These are phyloP conservation scores for Sporothrix globosa DNA, from an alignment of 2,329 filamentous ascomycete species.

Conservation along the genomic window DNA sequence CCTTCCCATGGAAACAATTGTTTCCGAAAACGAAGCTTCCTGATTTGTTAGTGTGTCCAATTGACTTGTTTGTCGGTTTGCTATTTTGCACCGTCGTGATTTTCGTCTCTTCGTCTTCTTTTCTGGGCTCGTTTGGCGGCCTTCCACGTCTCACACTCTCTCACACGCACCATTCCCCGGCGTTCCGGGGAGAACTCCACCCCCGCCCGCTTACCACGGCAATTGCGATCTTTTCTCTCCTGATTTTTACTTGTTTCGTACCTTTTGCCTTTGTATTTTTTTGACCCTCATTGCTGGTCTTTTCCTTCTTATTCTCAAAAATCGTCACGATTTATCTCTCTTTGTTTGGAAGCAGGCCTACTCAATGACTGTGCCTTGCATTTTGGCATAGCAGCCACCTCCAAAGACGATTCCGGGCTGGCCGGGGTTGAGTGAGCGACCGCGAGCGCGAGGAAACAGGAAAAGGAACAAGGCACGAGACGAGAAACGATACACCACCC, in stretches of 20 bases:
- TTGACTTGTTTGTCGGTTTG: not conserved
- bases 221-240: constrained; percentile 16
- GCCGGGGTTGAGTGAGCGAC: constrained; percentile 25
- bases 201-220: constrained; percentile 24
- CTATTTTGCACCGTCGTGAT: not conserved
- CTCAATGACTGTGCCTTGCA: constrained; percentile 6
- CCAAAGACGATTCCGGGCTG: constrained; percentile 15
- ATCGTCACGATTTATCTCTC: not conserved
- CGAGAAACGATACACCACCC: not conserved
- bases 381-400: constrained; percentile 17
- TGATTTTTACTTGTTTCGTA: not conserved
- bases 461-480: not conserved
- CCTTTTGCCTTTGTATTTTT: not conserved
- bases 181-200: constrained; percentile 24
- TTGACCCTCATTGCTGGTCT: not conserved
- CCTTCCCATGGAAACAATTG: not conserved
- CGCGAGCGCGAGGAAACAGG: not conserved
- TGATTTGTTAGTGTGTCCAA: not conserved
- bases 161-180: constrained; percentile 17
- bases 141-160: not conserved
- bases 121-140: not conserved
- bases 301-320: not conserved
- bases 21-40: not conserved
- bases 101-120: not conserved
- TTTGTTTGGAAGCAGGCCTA: not conserved